Evolutionary conservation across 2,329 filamentous ascomycete genomes (phyloP).

Genomic region (Colletotrichum chrysophilum): DNA sequence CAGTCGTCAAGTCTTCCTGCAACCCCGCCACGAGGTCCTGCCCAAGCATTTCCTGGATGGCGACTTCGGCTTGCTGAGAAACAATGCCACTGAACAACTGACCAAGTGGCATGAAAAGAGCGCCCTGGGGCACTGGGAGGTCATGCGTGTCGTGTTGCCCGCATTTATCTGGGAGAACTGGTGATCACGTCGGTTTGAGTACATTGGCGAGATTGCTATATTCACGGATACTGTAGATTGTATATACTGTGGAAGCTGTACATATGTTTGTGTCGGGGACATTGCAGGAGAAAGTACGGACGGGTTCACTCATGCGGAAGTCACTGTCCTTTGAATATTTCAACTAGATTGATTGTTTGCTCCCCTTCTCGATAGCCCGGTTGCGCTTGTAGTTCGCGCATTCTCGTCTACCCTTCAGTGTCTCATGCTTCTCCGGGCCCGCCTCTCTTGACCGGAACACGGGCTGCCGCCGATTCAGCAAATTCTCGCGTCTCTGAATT

Average conservation of each 20-base stretch:
- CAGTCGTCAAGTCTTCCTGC: slow-evolving; percentile 71
- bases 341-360: neutral
- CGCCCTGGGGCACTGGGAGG: slow-evolving; percentile 84
- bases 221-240: neutral
- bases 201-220: neutral
- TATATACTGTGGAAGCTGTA: neutral
- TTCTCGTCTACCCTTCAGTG: neutral
- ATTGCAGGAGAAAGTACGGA: neutral
- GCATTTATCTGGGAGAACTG: slow-evolving; percentile 84
- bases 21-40: slow-evolving; percentile 75
- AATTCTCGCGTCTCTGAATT: slow-evolving; percentile 32
- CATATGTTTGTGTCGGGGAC: neutral
- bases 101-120: slow-evolving; percentile 75
- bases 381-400: neutral
- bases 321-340: neutral
- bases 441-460: neutral
- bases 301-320: neutral
- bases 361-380: neutral
- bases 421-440: neutral
- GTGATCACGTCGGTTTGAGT: slow-evolving; percentile 50
- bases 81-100: slow-evolving; percentile 70
- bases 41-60: slow-evolving; percentile 49
- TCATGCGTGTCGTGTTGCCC: slow-evolving; percentile 88
- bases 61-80: slow-evolving; percentile 59
- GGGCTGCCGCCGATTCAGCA: slow-evolving; percentile 27